phyloP scores from a whole-genome alignment of 2,329 filamentous ascomycete species.

The Xylariaceae sp. region DNA sequence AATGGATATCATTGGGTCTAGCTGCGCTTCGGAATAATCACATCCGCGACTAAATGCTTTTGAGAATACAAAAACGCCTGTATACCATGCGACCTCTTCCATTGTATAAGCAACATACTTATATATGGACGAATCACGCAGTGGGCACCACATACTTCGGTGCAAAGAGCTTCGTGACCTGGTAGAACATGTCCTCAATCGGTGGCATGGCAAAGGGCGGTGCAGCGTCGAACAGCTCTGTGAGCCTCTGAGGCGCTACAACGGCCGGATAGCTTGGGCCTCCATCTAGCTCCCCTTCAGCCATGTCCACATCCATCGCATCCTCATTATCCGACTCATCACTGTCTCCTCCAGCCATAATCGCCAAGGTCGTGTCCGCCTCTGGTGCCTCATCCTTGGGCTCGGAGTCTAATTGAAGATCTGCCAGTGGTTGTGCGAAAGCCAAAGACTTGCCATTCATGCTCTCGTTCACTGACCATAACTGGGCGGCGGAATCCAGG shows the following conservation, averaged over 20 bases:
- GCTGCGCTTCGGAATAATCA: too few relatives aligned
- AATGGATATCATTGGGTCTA: too few relatives aligned
- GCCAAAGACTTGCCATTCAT: conserved; percentile 49
- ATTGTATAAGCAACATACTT: too few relatives aligned
- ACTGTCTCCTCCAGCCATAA: conserved; percentile 35
- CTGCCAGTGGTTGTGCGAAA: conserved; percentile 51
- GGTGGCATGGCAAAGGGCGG: conserved; percentile 66
- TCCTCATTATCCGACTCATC: conserved; percentile 36
- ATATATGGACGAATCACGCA: not conserved
- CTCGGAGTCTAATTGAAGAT: conserved; percentile 43
- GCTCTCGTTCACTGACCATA: conserved; percentile 60
- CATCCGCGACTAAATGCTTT: too few relatives aligned
- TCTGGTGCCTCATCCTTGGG: conserved; percentile 24
- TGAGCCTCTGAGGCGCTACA: conserved; percentile 63
- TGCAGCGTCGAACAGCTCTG: conserved; percentile 65
- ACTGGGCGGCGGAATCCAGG: conserved; percentile 70
- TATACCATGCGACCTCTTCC: too few relatives aligned
- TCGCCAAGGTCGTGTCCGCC: conserved; percentile 23
- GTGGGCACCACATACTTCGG: not conserved
- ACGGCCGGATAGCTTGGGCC: conserved; percentile 54
- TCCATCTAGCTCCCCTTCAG: conserved; percentile 44
- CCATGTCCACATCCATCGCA: conserved; percentile 41
- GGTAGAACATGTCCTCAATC: conserved; percentile 72
- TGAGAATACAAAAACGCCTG: too few relatives aligned
- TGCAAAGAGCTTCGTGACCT: conserved; percentile 60